phyloP scores from a whole-genome alignment of 257 asterid genomes.

The Solanum chmielewskii region DNA sequence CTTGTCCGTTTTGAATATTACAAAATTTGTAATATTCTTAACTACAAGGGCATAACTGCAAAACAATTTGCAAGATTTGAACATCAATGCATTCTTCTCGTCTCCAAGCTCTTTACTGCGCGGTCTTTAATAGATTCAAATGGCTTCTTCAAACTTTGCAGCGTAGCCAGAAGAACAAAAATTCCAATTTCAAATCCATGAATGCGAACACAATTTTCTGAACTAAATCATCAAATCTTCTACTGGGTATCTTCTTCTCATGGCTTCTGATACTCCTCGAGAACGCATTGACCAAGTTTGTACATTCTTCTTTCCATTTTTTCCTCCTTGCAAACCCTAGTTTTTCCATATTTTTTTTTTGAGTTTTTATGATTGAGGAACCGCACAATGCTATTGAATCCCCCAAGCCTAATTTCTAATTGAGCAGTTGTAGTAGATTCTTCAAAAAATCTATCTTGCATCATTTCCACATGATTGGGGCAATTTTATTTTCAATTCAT shows the following conservation, averaged over 20 bases:
- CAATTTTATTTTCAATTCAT: not conserved
- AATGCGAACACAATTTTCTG: not conserved
- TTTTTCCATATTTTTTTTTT: not conserved
- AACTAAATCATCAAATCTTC: not conserved
- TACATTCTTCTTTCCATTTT: not conserved
- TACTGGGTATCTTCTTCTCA: not conserved
- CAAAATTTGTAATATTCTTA: not conserved
- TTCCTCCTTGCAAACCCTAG: not conserved
- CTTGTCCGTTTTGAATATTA: not conserved
- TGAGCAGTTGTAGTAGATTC: not conserved
- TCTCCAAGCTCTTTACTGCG: not conserved
- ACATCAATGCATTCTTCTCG: not conserved
- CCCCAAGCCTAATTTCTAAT: not conserved
- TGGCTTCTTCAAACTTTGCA: not conserved
- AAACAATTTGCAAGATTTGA: not conserved
- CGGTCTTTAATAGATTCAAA: not conserved
- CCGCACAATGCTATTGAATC: not conserved
- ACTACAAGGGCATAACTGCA: not conserved
- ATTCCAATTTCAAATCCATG: not conserved
- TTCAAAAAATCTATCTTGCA: not conserved
- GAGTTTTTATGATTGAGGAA: not conserved
- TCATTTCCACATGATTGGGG: not conserved
- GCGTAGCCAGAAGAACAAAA: not conserved
- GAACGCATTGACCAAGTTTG: slow-evolving; percentile 23
- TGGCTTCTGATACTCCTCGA: slow-evolving; percentile 50